A percentile compares a stretch with the other conserved stretches of the same genome.
Conservation (phyloP, 345 rosid species). For the Gossypioides kirkii region DNA sequence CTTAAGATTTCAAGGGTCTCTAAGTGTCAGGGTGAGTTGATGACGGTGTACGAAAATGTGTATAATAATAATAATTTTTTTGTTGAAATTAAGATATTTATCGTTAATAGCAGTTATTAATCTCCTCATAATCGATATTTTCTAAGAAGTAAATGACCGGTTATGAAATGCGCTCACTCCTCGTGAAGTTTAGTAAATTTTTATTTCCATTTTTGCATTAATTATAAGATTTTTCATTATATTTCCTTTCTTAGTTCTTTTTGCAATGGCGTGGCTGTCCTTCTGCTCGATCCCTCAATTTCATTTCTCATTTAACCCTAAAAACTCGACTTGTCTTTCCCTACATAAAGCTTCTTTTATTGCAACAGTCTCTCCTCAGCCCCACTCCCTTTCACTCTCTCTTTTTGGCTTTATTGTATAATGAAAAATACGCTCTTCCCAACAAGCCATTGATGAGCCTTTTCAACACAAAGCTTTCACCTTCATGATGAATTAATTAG, state of each 20-base stretch:
- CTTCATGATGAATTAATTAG: conserved; percentile 1
- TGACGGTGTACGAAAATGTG: too few species aligned
- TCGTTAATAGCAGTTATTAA: rapidly evolving
- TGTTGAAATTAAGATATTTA: too few species aligned
- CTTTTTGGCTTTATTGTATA: conserved; percentile 22
- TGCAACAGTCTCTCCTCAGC: conserved; percentile 4
- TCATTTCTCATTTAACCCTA: conserved; percentile 32
- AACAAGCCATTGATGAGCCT: conserved; percentile 21
- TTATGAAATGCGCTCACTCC: too few species aligned
- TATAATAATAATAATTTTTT: too few species aligned
- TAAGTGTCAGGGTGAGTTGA: too few species aligned
- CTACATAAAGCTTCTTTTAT: conserved; percentile 34
- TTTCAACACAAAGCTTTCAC: conserved; percentile 24
- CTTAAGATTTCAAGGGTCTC: too few species aligned
- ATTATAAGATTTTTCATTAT: background rate
- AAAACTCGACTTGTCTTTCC: conserved; percentile 10
- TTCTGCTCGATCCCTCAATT: conserved; percentile 6
- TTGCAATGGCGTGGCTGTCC: background rate
- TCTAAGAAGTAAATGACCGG: too few species aligned
- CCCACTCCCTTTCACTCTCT: conserved; percentile 15
- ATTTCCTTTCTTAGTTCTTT: background rate
- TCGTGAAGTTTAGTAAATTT: background rate
- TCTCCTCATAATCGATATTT: rapidly evolving
- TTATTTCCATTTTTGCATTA: conserved; percentile 7
- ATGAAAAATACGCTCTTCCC: conserved; percentile 16